Conservation (phyloP, 2,329 filamentous ascomycete species). For the Dendryphion nanum region DNA sequence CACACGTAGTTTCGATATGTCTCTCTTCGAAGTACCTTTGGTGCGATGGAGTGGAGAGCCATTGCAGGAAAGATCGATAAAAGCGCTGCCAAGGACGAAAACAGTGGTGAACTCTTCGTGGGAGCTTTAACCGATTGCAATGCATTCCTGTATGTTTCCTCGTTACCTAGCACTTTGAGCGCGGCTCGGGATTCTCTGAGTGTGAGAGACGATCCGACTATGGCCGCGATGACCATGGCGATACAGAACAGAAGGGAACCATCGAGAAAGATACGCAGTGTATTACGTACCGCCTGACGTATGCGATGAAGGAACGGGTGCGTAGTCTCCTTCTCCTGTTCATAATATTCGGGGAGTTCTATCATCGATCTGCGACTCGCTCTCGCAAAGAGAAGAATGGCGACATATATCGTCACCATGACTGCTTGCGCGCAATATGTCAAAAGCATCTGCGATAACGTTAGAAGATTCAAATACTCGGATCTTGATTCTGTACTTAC, state of each 20-base stretch:
- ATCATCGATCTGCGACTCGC: too few relatives aligned
- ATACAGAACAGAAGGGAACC: slow-evolving; percentile 6
- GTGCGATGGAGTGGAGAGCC: slow-evolving; percentile 4
- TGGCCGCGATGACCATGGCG: slow-evolving; percentile 3
- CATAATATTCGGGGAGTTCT: neutral
- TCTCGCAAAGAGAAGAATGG: neutral
- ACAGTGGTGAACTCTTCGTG: too few relatives aligned
- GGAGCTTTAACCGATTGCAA: too few relatives aligned
- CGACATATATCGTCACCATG: slow-evolving; percentile 4
- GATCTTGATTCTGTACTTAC: slow-evolving; percentile 2
- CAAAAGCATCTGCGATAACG: slow-evolving; percentile 6
- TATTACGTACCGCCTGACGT: slow-evolving; percentile 3
- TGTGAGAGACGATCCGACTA: too few relatives aligned
- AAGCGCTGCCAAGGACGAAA: too few relatives aligned
- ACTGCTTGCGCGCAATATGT: slow-evolving; percentile 5
- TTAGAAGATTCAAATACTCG: neutral
- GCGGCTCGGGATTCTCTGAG: neutral
- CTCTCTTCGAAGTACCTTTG: slow-evolving; percentile 3
- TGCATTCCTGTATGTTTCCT: neutral
- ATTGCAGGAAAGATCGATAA: slow-evolving; percentile 6
- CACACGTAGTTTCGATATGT: slow-evolving; percentile 3
- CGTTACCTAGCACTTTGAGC: neutral
- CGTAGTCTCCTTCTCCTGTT: slow-evolving; percentile 1
- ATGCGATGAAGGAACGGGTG: slow-evolving; percentile 1
- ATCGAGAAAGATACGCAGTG: slow-evolving; percentile 6